phyloP scores from a whole-genome alignment of 1,284 basidiomycete species.

The Sanguinoderma infundibulare region DNA sequence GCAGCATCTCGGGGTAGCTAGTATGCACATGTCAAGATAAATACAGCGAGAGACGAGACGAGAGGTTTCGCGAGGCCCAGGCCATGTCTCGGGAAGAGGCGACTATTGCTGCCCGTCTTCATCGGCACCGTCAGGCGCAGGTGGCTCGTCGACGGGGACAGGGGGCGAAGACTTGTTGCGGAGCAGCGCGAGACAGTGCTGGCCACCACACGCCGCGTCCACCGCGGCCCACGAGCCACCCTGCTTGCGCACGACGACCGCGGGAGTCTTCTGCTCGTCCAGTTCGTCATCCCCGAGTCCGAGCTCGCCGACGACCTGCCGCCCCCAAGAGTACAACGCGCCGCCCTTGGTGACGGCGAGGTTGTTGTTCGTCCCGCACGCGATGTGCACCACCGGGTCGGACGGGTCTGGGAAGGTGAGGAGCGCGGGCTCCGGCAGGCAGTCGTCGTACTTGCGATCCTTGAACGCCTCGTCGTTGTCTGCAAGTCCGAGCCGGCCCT shows the following conservation, averaged over 20 bases:
- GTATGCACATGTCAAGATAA: conserved; percentile 12
- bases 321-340: conserved; percentile 87
- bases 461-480: conserved; percentile 62
- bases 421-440: conserved; percentile 64
- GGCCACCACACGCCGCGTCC: conserved; percentile 69
- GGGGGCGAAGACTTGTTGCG: conserved; percentile 41
- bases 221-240: conserved; percentile 69
- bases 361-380: conserved; percentile 82
- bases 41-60: conserved; percentile 11
- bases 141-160: conserved; percentile 13
- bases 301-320: conserved; percentile 75
- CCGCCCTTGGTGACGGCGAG: conserved; percentile 82
- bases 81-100: neutral
- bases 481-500: conserved; percentile 77
- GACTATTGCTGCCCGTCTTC: conserved; percentile 2
- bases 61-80: conserved; percentile 18
- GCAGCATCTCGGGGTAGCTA: conserved; percentile 4
- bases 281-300: conserved; percentile 45
- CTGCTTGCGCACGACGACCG: conserved; percentile 67
- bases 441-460: conserved; percentile 54
- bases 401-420: conserved; percentile 71
- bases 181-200: conserved; percentile 73
- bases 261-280: conserved; percentile 61
- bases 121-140: neutral
- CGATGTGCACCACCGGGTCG: conserved; percentile 78